A percentile compares a stretch with the other conserved stretches of the same genome.
phyloP scores from a whole-genome alignment of 495 filamentous ascomycete genomes.

The Pyrenopolyporus hunteri region DNA sequence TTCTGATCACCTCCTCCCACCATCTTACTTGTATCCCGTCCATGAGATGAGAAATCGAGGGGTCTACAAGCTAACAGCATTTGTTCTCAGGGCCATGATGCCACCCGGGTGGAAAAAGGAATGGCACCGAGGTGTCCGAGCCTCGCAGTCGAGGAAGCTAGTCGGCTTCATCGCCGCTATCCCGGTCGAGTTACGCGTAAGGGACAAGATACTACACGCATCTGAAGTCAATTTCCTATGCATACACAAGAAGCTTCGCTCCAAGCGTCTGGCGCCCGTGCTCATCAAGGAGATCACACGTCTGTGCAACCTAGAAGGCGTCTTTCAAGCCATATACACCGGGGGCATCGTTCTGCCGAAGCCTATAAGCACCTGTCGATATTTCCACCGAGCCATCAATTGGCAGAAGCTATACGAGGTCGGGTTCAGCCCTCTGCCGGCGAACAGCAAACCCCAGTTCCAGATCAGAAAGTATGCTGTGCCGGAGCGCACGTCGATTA shows the following conservation, averaged over 20 bases:
- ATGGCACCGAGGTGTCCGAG: conserved; percentile 94
- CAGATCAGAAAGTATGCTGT: conserved; percentile 82
- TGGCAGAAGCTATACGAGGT: conserved; percentile 96
- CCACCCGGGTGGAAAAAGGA: conserved; percentile 93
- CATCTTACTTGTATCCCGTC: background rate
- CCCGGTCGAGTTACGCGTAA: conserved; percentile 80
- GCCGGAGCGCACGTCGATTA: conserved; percentile 69
- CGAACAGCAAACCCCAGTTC: conserved; percentile 77
- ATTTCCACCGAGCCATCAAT: conserved; percentile 90
- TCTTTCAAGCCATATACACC: conserved; percentile 96
- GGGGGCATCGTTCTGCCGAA: conserved; percentile 88
- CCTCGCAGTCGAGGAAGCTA: conserved; percentile 74
- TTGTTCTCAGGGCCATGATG: conserved; percentile 76
- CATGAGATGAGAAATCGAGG: background rate
- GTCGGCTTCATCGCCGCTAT: conserved; percentile 95
- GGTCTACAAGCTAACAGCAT: conserved; percentile 33
- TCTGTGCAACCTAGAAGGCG: conserved; percentile 77
- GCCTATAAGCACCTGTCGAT: conserved; percentile 88
- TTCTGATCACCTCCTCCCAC: background rate
- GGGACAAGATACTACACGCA: conserved; percentile 71
- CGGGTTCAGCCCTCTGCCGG: conserved; percentile 83
- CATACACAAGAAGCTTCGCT: conserved; percentile 95
- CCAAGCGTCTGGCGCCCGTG: conserved; percentile 87
- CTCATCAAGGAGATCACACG: conserved; percentile 98
- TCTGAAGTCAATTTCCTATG: conserved; percentile 98